Evolutionary conservation across 2,329 filamentous ascomycete genomes (phyloP), one percentile per base, ranked within the genome.

Genomic region (Sclerotinia glacialis): DNA sequence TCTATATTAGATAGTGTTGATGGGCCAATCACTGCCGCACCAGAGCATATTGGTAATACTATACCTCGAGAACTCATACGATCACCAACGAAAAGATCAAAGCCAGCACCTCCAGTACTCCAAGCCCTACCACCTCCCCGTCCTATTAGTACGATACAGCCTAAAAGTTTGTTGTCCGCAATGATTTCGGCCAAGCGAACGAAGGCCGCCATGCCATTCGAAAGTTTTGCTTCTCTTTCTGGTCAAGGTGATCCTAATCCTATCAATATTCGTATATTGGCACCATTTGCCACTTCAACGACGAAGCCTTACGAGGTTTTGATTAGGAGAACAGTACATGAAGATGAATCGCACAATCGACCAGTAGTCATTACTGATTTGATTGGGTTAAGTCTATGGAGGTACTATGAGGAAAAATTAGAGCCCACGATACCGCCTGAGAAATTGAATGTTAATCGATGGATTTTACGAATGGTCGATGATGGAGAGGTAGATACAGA

Each of bases 401-500:
- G 89, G 69, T 95, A 94, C 75, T 86, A 86, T 58, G 89, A 93
- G 72, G 90, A 93, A 75, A 90, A 90, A 71, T 80, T 87, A 37
- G 85, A 92, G 70, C 91, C 91, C 4, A 76, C 83, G 0, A 80
- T 95, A 12, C 80, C 86, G 0, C 76, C 80, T 2, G 85, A 88
- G 61, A 91, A 92, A 74, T 81, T 87, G 63, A 92, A 91, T 72
- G 88, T 93, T 72, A 94, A 94, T 74, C 87, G 87, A 80, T 95
- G 90, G 89, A 91, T 88, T 31, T 79, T 96, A 66, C 85, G 91
- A 50, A 93, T 96, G 87, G 90, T 93, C 1, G 88, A 95, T 74
- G 90, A 91, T 66, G 92, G 90, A 59, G 91, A 95, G 74, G 88
- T 94, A 1, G 91, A 96, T 71, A 90, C 92, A 70, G 92, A 95